These are phyloP conservation scores for Paraphoma sp. DNA, from an alignment of 2,329 filamentous ascomycete genomes.

Conservation along the genomic window DNA sequence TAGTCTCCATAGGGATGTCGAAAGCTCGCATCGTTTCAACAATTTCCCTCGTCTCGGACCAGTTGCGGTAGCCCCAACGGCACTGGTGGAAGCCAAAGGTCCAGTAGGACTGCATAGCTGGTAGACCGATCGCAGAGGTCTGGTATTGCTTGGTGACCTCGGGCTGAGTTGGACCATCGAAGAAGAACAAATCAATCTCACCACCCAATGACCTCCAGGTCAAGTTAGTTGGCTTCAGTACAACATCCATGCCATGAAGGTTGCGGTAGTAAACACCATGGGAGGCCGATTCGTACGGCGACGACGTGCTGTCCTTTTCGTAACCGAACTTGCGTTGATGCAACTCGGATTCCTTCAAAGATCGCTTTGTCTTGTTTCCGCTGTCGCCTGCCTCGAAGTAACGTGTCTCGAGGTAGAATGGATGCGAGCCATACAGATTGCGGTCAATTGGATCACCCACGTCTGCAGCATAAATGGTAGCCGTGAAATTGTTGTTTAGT, in stretches of 20 bases:
- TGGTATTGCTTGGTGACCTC: constrained; percentile 77
- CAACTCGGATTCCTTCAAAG: constrained; percentile 62
- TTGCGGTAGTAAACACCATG: constrained; percentile 83
- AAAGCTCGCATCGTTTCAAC: constrained; percentile 61
- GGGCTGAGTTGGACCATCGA: constrained; percentile 72
- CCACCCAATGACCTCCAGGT: constrained; percentile 80
- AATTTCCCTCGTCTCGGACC: constrained; percentile 68
- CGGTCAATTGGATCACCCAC: constrained; percentile 67
- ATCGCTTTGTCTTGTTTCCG: constrained; percentile 55
- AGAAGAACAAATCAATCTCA: constrained; percentile 80
- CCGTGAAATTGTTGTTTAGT: constrained; percentile 75
- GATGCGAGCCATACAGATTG: constrained; percentile 79
- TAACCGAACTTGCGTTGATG: constrained; percentile 18
- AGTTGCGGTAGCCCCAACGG: constrained; percentile 81
- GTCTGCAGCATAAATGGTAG: constrained; percentile 73
- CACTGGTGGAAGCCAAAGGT: constrained; percentile 85
- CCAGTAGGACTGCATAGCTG: constrained; percentile 80
- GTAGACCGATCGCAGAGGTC: constrained; percentile 69
- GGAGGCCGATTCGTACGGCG: constrained; percentile 69
- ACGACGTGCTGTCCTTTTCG: constrained; percentile 34
- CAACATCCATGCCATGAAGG: constrained; percentile 75
- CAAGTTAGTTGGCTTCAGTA: constrained; percentile 68
- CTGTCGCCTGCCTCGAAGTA: constrained; percentile 66
- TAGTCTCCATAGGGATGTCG: constrained; percentile 60
- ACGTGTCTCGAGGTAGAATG: constrained; percentile 80